Evolutionary conservation across 192 early-diverging fungal species (phyloP), one percentile per base, ranked within the genome.

Genomic region (Coemansia sp.): DNA sequence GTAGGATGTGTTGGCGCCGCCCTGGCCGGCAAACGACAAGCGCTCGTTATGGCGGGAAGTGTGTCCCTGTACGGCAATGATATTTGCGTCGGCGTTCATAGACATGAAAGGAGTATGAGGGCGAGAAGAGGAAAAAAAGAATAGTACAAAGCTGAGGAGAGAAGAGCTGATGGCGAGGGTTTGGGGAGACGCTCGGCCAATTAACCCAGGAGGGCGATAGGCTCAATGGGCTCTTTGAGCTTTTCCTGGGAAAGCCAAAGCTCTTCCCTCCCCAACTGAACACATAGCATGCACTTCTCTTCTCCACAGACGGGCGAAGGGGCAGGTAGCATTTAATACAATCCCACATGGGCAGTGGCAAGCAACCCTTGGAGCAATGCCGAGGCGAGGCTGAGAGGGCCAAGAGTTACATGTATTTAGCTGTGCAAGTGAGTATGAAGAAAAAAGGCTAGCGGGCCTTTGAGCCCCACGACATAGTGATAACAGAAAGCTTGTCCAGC

Each of bases 381-480:
- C 55, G 33, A 57, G 34, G 26, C 16, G 14, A 34, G 55, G 55
- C 26, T 18, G 16, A 38, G 38, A 24, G 18, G 13, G 9, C 18
- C 6, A 7, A 48, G 23, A 5, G 18, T 39, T 31, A 31, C 31
- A 28, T 51, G 23, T 51, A 51, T 51, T 51, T 51, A 18, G 35
- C 43, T 42, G 62, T 18, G 45, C 28, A 51, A 23, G 26, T 36
- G 18, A n/a, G 42, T 34, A 40, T 50, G 28, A 21, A 20, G 20
- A 46, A 42, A 35, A 59, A 40, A 5, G 38, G 8, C 23, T 37
- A 43, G 62, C 53, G 56, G 28, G 56, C 55, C 59, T 38, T 61
- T 62, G 61, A 43, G 59, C 78, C 78, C 73, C 73, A 75, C 46
- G 73, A 68, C 85, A 94, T 84, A 24, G 90, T 71, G 9, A 88